phyloP scores from a whole-genome alignment of 805 yeast genomes.

The Maudiozyma bulderi region DNA sequence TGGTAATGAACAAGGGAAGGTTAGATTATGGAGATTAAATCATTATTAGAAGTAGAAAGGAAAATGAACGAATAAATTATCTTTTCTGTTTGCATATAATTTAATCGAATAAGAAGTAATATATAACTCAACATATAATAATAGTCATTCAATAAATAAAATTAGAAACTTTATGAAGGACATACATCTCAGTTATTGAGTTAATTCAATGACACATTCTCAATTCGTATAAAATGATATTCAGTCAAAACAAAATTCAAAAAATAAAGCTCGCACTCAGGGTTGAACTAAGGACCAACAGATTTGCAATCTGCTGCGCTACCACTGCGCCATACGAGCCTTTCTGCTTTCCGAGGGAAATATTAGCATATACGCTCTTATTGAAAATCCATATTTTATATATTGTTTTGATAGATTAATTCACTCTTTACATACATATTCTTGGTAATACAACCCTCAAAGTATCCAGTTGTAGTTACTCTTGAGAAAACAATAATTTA shows the following conservation, averaged over 20 bases:
- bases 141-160: too few relatives aligned
- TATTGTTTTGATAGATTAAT: neutral
- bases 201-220: too few relatives aligned
- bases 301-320: constrained; percentile 99
- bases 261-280: constrained; percentile 74
- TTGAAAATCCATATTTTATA: neutral
- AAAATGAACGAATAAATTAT: too few relatives aligned
- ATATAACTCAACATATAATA: too few relatives aligned
- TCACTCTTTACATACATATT: too few relatives aligned
- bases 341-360: neutral
- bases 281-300: constrained; percentile 96
- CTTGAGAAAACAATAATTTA: too few relatives aligned
- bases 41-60: constrained; percentile 44
- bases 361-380: neutral
- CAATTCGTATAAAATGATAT: neutral
- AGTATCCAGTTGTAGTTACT: too few relatives aligned
- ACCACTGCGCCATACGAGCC: constrained; percentile 91
- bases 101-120: too few relatives aligned
- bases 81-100: neutral
- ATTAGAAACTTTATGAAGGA: too few relatives aligned
- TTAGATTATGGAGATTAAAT: constrained; percentile 78
- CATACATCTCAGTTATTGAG: too few relatives aligned
- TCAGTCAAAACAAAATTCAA: constrained; percentile 10
- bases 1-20: constrained; percentile 87
- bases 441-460: too few relatives aligned